A percentile compares a stretch with the other conserved stretches of the same genome.
Evolutionary conservation across 805 yeast species (phyloP).

Genomic region (Ogataea siamensis): DNA sequence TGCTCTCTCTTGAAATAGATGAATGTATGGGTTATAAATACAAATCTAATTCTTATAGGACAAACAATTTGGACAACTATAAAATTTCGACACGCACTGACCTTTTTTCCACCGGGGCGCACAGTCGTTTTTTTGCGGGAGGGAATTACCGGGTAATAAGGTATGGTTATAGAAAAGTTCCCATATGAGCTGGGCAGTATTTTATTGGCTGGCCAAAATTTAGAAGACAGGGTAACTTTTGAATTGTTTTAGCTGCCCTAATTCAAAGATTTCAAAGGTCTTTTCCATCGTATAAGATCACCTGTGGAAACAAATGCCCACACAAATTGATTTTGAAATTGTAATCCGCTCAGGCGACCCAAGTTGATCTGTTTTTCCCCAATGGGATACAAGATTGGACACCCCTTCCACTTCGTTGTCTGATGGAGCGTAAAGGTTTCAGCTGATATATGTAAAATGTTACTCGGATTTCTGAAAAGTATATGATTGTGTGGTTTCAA

Average conservation of each 20-base stretch:
- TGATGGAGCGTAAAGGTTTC: slow-evolving; percentile 25
- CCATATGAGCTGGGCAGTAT: background rate
- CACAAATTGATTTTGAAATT: slow-evolving; percentile 31
- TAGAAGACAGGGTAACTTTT: slow-evolving; percentile 9
- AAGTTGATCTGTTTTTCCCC: slow-evolving; percentile 32
- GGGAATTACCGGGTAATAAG: slow-evolving; percentile 12
- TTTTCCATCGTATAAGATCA: slow-evolving; percentile 40
- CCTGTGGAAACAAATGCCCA: slow-evolving; percentile 40
- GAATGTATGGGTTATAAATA: slow-evolving; percentile 2
- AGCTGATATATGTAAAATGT: background rate
- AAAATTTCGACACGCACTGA: slow-evolving; percentile 2
- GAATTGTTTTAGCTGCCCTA: background rate
- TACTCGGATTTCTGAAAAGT: background rate
- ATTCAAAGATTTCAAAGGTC: slow-evolving; percentile 20
- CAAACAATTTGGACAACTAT: slow-evolving; percentile 5
- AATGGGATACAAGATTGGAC: slow-evolving; percentile 35
- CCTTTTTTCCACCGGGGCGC: background rate
- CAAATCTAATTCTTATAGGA: background rate
- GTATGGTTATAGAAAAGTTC: too few relatives aligned
- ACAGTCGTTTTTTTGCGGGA: background rate
- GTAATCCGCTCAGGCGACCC: slow-evolving; percentile 35
- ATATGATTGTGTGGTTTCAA: background rate
- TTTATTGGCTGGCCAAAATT: slow-evolving; percentile 12
- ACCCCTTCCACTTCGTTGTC: slow-evolving; percentile 22
- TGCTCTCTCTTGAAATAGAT: slow-evolving; percentile 1